Percentiles rank a stretch among this genome's conserved stretches.
Evolutionary conservation across 2,329 filamentous ascomycete species (phyloP).

Genomic region (Penicillium concentricum): DNA sequence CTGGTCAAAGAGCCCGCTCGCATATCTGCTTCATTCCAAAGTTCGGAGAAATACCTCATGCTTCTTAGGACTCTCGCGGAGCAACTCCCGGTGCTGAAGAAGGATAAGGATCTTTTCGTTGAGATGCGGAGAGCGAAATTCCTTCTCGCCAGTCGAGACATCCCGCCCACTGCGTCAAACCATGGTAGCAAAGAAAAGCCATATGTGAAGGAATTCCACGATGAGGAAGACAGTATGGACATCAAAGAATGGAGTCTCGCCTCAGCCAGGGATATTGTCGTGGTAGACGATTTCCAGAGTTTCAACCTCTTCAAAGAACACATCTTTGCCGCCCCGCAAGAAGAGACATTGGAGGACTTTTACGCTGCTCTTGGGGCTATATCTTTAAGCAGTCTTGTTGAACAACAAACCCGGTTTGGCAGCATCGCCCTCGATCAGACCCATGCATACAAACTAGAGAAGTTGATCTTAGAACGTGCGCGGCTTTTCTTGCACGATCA

Average conservation of each 20-base stretch:
- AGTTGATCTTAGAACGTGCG: conserved; percentile 80
- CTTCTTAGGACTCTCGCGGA: conserved; percentile 79
- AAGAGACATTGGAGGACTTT: conserved; percentile 80
- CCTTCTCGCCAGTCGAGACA: conserved; percentile 79
- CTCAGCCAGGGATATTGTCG: conserved; percentile 68
- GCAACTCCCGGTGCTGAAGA: conserved; percentile 66
- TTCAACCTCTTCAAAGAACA: conserved; percentile 84
- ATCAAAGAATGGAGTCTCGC: conserved; percentile 79
- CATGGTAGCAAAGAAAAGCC: conserved; percentile 16
- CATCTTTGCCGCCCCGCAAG: conserved; percentile 83
- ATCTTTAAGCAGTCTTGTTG: conserved; percentile 72
- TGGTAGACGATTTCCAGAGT: conserved; percentile 84
- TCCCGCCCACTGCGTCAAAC: conserved; percentile 41
- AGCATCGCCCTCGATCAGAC: conserved; percentile 64
- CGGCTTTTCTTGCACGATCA: conserved; percentile 89
- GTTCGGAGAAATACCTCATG: conserved; percentile 80
- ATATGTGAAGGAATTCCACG: conserved; percentile 44
- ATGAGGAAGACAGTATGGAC: conserved; percentile 60
- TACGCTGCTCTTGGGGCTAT: conserved; percentile 79
- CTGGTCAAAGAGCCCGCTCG: conserved; percentile 81
- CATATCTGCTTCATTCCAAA: conserved; percentile 75
- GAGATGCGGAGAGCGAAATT: conserved; percentile 75
- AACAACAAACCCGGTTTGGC: conserved; percentile 74
- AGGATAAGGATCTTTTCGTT: conserved; percentile 73
- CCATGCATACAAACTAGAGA: conserved; percentile 67